Evolutionary conservation across 768 basidiomycete species (phyloP), one percentile per base, ranked within the genome.

Genomic region (Lactifluus pinguis): DNA sequence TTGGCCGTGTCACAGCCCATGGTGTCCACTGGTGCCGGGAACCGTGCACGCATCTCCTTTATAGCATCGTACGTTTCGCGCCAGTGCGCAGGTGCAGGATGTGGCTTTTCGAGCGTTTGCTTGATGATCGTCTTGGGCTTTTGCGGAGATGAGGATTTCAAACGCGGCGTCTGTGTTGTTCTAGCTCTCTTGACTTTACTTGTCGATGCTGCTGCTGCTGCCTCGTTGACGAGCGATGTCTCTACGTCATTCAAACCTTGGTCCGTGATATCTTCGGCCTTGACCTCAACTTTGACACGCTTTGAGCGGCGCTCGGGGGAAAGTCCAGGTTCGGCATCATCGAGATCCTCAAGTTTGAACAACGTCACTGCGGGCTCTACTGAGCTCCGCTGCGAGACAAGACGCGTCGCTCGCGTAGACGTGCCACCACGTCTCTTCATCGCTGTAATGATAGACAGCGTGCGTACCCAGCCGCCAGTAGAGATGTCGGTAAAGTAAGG

Each of bases 1-100:
- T 89, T 85, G 0, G 87, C 86, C 58, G 79, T 79, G 52, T 89
- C 83, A 66, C 92, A 92, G 1, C 92, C 92, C 90, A 94, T 91
- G 0, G 86, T 89, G 68, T 98, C 95, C 1, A 97, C 95, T 0
- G 95, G 93, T 0, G 95, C 94, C 0, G 81, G 74, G 25, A 86
- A 80, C 11, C 76, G 76, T 19, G 83, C 74, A 19, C 91, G 80
- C 91, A 94, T 94, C 53, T 78, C 77, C 67, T 85, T 84, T 49
- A 94, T 92, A 1, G 79, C 73, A 32, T 80, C 79, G 67, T 92
- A 95, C 4, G 77, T 78, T 62, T 89, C 83, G 45, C 73, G 72
- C 91, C 92, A 94, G 42, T 72, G 69, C 34, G 71, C 69, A 8
- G 91, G 92, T 1, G 82, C 76, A 0, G 87, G 83, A 66, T 92